Evolutionary conservation across 352 stramenopile species (phyloP).

Genomic region (Nothophytophthora sp.): DNA sequence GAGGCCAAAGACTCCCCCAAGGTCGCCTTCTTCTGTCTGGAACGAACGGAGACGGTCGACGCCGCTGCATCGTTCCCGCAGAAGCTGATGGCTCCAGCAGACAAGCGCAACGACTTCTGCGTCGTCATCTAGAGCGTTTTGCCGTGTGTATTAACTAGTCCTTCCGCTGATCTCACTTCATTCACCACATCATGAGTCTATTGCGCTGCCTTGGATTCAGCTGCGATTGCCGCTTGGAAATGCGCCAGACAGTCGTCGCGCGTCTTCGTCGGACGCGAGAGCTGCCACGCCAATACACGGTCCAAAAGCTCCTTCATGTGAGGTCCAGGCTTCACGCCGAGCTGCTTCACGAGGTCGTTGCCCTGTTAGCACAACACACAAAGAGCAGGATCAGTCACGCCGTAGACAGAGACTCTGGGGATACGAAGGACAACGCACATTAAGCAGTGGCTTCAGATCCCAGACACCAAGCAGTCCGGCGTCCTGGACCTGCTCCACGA

Average conservation of each 20-base stretch:
- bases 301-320: conserved; percentile 63
- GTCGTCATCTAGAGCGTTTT: conserved; percentile 59
- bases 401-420: neutral
- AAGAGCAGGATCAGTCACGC: conserved; percentile 1
- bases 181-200: conserved; percentile 8
- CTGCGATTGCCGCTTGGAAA: conserved; percentile 26
- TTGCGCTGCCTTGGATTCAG: conserved; percentile 6
- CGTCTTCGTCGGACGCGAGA: conserved; percentile 45
- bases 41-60: conserved; percentile 39
- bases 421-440: conserved; percentile 50
- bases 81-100: conserved; percentile 39
- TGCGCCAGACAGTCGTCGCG: conserved; percentile 60
- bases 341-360: conserved; percentile 66
- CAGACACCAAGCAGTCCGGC: conserved; percentile 47
- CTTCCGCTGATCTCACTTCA: conserved; percentile 7
- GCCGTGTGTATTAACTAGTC: conserved; percentile 30
- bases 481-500: conserved; percentile 28
- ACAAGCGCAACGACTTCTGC: conserved; percentile 73
- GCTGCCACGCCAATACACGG: conserved; percentile 59
- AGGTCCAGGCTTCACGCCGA: conserved; percentile 59
- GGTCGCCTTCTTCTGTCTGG: conserved; percentile 81
- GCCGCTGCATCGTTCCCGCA: conserved; percentile 41
- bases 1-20: conserved; percentile 83
- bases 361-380: conserved; percentile 44
- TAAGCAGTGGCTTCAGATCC: conserved; percentile 69